Conservation (phyloP, 305 asterid species). For the Fraxinus xanthoxyloides region DNA sequence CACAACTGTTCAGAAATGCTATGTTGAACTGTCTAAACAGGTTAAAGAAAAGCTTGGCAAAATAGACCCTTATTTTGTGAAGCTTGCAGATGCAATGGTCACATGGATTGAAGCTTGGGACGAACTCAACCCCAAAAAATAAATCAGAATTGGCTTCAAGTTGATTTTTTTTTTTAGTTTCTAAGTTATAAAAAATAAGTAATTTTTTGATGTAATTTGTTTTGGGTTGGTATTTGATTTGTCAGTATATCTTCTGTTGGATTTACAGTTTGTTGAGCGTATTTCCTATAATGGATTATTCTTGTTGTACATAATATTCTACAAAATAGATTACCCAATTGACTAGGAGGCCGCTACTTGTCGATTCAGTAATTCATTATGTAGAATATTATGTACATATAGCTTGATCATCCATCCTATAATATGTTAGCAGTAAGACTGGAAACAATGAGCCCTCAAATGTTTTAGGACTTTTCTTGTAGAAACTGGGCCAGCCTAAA, state of each 20-base stretch:
- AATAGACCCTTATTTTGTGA: constrained; percentile 46
- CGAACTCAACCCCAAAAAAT: constrained; percentile 36
- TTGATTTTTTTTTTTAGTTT: not conserved
- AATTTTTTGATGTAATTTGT: not conserved
- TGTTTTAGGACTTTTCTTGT: not conserved
- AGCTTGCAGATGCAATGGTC: constrained; percentile 62
- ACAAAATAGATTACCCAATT: too few relatives aligned
- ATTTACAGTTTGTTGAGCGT: not conserved
- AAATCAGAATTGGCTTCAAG: not conserved
- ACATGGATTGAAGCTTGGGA: constrained; percentile 77
- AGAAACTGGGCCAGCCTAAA: not conserved
- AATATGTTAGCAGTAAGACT: not conserved
- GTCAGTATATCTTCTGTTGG: not conserved
- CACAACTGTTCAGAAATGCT: constrained; percentile 59
- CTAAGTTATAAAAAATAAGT: not conserved
- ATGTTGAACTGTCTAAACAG: constrained; percentile 47
- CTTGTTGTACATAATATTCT: too few relatives aligned
- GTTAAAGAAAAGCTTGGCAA: constrained; percentile 61
- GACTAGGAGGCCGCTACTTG: too few relatives aligned
- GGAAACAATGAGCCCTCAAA: not conserved
- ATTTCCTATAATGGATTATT: too few relatives aligned
- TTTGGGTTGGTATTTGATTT: not conserved
- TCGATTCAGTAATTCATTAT: too few relatives aligned
- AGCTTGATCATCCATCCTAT: too few relatives aligned
- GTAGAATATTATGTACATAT: too few relatives aligned